Base-by-base conservation (phyloP, 164 flowering plant species). In the Dillenia turbinata region DNA sequence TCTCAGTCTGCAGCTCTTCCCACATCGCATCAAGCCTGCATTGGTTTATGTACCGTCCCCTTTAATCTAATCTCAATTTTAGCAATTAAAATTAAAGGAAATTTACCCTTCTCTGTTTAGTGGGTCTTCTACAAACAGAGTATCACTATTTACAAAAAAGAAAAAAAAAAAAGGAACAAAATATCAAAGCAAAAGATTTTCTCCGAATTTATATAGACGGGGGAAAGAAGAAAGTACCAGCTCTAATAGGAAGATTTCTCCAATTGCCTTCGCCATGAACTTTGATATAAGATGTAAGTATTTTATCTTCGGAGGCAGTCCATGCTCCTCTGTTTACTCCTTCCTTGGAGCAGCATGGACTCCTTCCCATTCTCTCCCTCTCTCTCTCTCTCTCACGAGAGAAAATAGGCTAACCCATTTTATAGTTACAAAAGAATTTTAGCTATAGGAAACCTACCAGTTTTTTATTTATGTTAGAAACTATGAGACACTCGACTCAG, bases 291-390 rank as follows among this genome's bases (percentile, higher is more conserved):
- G 44, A 59, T 9, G n/a, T 52, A 12, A 75, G 73, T 3, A 72
- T 45, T 53, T 66, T 56, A 47, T 75, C 79, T 61, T 75, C 79
- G 2, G 33, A n/a, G 17, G 76, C 73, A 66, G 71, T 66, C 79
- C 79, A 75, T 10, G 79, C 73, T 53, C 79, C 79, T 69, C 71
- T 72, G 19, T 69, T 72, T 46, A 72, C 12, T 1, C 73, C 79
- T 15, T 69, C 71, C 56, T 75, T 69, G 5, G 73, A 54, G 57
- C 71, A 69, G 56, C 71, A 69, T 22, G 79, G 76, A 11, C 71
- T 72, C 47, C 76, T 59, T 11, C 73, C 79, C 79, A 75, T 75
- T 33, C 40, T 33, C 40, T 33, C 40, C 5, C 58, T 62, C 19
- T 47, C 24, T 58, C 50, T 45, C 61, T 59, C 16, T 15, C 54